A percentile compares a stretch with the other conserved stretches of the same genome.
These are phyloP conservation scores for rapeseed (Brassica napus) DNA, from an alignment of 345 rosid genomes.

Conservation along the genomic window DNA sequence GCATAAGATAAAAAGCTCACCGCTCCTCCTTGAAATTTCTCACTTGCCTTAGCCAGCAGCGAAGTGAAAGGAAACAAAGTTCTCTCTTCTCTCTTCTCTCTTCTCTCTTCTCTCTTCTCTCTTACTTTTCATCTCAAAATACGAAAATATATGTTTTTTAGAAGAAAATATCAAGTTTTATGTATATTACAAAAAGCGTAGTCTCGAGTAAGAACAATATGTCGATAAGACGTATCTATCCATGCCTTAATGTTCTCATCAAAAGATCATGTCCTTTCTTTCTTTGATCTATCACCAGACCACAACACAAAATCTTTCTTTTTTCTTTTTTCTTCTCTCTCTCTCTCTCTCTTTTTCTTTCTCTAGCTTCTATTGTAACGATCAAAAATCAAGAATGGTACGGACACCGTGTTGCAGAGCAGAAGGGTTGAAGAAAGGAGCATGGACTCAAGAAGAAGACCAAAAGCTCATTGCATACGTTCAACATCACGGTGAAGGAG, in stretches of 20 bases:
- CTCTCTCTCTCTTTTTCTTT: not conserved
- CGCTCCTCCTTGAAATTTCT: not conserved
- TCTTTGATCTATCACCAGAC: not conserved
- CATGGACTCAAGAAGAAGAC: slow-evolving; percentile 51
- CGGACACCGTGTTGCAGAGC: slow-evolving; percentile 42
- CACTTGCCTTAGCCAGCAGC: slow-evolving; percentile 7
- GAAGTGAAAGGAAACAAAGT: not conserved
- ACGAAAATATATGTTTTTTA: not conserved
- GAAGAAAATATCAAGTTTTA: not conserved
- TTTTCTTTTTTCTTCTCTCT: not conserved
- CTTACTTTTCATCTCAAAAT: not conserved
- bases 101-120: not conserved
- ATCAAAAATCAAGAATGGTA: slow-evolving; percentile 36
- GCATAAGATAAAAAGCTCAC: slow-evolving; percentile 2
- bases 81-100: not conserved
- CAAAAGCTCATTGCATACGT: slow-evolving; percentile 40
- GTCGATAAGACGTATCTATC: slow-evolving; percentile 35
- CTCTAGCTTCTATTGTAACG: not conserved
- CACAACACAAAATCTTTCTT: not conserved
- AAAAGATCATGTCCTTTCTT: slow-evolving; percentile 29
- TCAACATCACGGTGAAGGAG: slow-evolving; percentile 45
- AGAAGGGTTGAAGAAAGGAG: slow-evolving; percentile 48
- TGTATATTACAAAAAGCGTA: not conserved
- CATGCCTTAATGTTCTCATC: slow-evolving; percentile 31
- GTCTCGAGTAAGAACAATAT: not conserved